Percentiles rank a stretch among this genome's conserved stretches.
Evolutionary conservation across 108 stramenopile species (phyloP).

Genomic region (Nitzschia palea): DNA sequence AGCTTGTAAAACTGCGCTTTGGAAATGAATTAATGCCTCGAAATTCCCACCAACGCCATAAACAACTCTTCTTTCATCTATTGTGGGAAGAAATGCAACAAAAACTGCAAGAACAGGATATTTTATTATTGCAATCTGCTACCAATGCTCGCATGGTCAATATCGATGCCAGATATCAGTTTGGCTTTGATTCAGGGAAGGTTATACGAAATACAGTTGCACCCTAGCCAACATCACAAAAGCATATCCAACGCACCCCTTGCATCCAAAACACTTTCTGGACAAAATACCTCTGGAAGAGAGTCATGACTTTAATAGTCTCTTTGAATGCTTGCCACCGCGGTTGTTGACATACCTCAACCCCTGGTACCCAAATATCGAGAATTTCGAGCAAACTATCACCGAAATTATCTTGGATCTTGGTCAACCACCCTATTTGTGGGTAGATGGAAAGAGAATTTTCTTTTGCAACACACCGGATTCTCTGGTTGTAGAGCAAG

Average conservation of each 20-base stretch:
- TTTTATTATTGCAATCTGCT: too few relatives aligned
- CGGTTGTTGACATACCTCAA: too few relatives aligned
- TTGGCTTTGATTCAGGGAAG: too few relatives aligned
- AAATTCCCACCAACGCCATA: neutral
- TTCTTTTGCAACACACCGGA: constrained; percentile 26
- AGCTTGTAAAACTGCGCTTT: neutral
- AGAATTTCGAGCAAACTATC: neutral
- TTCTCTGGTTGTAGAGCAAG: neutral
- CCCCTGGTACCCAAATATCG: too few relatives aligned
- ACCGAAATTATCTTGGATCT: constrained; percentile 32
- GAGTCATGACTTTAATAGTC: too few relatives aligned
- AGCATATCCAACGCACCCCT: too few relatives aligned
- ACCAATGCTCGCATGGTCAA: neutral
- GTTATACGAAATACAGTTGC: too few relatives aligned
- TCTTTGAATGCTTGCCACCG: too few relatives aligned
- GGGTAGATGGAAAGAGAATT: constrained; percentile 18
- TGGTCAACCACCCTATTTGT: constrained; percentile 23
- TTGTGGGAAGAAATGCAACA: neutral
- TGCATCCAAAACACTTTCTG: too few relatives aligned
- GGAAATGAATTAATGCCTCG: neutral
- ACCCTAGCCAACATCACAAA: too few relatives aligned
- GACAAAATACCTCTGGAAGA: too few relatives aligned
- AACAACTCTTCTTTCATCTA: neutral
- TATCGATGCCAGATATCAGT: neutral
- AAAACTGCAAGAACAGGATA: too few relatives aligned